These are phyloP conservation scores for Orbilia quercus DNA, from an alignment of 2,329 filamentous ascomycete species.

Conservation along the genomic window DNA sequence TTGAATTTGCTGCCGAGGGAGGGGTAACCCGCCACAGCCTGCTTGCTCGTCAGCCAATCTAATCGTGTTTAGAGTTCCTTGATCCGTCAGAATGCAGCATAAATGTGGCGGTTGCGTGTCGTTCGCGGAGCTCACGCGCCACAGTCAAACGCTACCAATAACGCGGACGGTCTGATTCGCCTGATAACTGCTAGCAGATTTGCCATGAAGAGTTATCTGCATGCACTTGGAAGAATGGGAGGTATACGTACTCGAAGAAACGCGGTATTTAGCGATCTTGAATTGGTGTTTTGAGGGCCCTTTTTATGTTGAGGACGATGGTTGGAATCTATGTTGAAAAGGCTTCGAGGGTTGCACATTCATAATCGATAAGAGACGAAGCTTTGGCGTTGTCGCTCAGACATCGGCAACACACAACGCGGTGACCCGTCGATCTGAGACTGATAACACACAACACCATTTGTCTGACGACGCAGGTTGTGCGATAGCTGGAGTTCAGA, in stretches of 20 bases:
- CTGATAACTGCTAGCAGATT: background rate
- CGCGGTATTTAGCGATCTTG: background rate
- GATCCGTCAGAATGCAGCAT: conserved; percentile 14
- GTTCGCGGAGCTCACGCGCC: background rate
- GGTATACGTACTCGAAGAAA: background rate
- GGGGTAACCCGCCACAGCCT: conserved; percentile 55
- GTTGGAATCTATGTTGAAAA: too few relatives aligned
- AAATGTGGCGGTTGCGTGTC: conserved; percentile 11
- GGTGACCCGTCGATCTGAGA: background rate
- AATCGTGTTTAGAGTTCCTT: conserved; percentile 17
- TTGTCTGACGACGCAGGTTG: too few relatives aligned
- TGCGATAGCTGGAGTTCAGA: too few relatives aligned
- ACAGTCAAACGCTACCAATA: background rate
- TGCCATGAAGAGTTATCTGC: background rate
- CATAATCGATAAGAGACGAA: too few relatives aligned
- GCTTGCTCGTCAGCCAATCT: conserved; percentile 33
- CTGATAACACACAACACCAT: too few relatives aligned
- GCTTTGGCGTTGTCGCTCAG: background rate
- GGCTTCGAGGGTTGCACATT: too few relatives aligned
- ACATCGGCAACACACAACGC: conserved; percentile 36
- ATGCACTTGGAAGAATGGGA: background rate
- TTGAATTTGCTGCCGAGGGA: conserved; percentile 55
- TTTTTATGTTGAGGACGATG: too few relatives aligned
- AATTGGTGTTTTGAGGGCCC: background rate
- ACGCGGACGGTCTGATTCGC: background rate